Evolutionary conservation across 306 rosid genomes (phyloP), one percentile per base, ranked within the genome.

Genomic region (Cucurbita argyrosperma): DNA sequence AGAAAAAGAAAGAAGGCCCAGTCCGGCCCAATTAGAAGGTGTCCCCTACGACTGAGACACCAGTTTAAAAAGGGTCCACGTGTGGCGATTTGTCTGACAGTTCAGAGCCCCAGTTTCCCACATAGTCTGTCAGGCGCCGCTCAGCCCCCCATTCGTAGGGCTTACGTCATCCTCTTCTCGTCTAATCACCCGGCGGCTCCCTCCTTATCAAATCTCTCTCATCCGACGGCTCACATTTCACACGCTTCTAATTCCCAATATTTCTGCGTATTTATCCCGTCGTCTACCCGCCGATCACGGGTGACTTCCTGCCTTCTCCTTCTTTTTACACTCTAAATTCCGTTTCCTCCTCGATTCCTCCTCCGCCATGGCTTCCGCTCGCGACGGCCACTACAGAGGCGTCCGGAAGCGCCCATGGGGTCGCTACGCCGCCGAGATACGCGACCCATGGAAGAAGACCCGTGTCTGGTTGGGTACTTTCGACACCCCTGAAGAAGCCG

Each of bases 371-470:
- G 89, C 94, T 30, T 85, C 96, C 30, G 79, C 94, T 4, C 88
- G 90, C 0, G 94, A 89, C 58, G 90, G 88, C 8, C 97, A 89
- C 83, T 94, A 88, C 86, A 80, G 99, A 71, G 99, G 99, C 0
- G 99, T 94, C 0, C 54, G 99, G 3, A 94, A 94, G 95, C 76
- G 99, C 74, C 99, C 99, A 0, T 94, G 99, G 99, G 99, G 99
- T 2, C 88, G 99, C 16, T 94, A 94, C 80, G 99, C 99, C 0
- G 99, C 99, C 0, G 99, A 94, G 85, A 94, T 94, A 37, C 85
- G 99, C 4, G 99, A 94, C 54, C 99, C 99, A 0, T 94, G 99
- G 99, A 94, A 94, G 87, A 94, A 94, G 56, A 94, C 99, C 0
- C 82, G 99, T 18, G 99, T 94, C 12, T 94, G 99, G 99, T 42